These are phyloP conservation scores for Leucosporidium yakuticum DNA, from an alignment of 768 basidiomycete genomes.

Conservation along the genomic window DNA sequence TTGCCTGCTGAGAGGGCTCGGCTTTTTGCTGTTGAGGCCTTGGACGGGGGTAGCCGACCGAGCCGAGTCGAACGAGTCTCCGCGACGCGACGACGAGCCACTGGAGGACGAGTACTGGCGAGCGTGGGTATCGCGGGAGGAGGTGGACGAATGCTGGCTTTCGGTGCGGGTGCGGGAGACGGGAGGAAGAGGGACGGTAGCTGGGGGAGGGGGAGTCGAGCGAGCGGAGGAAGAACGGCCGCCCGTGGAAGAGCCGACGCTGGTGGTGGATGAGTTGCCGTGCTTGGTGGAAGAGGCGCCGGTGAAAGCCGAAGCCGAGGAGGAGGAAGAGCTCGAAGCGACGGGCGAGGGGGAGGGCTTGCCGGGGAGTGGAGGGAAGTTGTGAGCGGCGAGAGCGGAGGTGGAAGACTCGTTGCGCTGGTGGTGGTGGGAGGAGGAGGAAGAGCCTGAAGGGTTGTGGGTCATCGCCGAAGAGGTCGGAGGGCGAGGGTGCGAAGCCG, in stretches of 20 bases:
- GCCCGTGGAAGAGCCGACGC: slow-evolving; percentile 1
- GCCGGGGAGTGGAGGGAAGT: slow-evolving; percentile 6
- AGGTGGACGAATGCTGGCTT: slow-evolving; percentile 14
- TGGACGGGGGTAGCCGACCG: slow-evolving; percentile 19
- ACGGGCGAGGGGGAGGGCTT: not conserved
- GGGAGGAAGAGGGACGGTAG: slow-evolving; percentile 3
- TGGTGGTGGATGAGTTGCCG: not conserved
- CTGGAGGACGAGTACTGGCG: not conserved
- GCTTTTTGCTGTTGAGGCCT: slow-evolving; percentile 6
- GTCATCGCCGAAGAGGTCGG: not conserved
- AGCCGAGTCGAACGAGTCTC: slow-evolving; percentile 14
- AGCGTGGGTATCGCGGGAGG: not conserved
- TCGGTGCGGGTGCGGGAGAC: slow-evolving; percentile 16
- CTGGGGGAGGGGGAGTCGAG: not conserved
- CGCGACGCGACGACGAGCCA: not conserved
- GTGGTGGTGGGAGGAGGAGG: too few species aligned
- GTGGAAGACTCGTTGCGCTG: slow-evolving; percentile 4
- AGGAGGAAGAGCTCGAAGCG: slow-evolving; percentile 4
- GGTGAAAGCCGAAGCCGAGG: not conserved
- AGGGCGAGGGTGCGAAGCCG: not conserved
- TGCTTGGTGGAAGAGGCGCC: not conserved
- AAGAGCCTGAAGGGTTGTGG: not conserved
- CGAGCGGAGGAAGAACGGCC: not conserved
- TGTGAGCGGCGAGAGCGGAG: not conserved
- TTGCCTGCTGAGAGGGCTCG: slow-evolving; percentile 5